These are phyloP conservation scores for Xylaria sp. DNA, from an alignment of 2,329 filamentous ascomycete species.

Conservation along the genomic window DNA sequence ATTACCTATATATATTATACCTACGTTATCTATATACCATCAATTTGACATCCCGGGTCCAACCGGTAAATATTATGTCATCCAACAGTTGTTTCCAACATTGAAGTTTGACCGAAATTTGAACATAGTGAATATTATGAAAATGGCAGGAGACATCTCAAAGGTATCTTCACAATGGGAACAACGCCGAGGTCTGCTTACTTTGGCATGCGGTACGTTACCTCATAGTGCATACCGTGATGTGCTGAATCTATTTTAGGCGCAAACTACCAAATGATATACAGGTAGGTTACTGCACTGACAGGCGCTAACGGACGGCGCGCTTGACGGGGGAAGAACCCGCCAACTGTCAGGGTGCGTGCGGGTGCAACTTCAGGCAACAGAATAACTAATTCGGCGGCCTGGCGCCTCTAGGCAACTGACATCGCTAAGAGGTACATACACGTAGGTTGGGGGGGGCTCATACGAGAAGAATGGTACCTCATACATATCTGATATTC, in stretches of 20 bases:
- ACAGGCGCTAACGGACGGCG: constrained; percentile 8
- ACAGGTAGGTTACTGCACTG: neutral
- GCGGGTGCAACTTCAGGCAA: constrained; percentile 8
- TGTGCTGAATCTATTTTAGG: constrained; percentile 10
- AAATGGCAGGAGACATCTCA: too few species aligned
- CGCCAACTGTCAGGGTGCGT: neutral
- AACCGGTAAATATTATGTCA: constrained; percentile 8
- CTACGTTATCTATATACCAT: constrained; percentile 23
- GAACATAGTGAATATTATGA: too few species aligned
- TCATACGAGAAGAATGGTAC: neutral
- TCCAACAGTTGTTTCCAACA: too few species aligned
- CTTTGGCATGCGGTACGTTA: too few species aligned
- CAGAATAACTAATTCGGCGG: constrained; percentile 13
- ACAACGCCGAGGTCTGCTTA: too few species aligned
- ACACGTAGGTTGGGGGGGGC: neutral
- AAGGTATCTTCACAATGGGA: too few species aligned
- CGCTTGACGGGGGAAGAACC: neutral
- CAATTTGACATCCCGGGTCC: constrained; percentile 20
- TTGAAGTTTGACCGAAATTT: too few species aligned
- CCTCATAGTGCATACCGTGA: too few species aligned
- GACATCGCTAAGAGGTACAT: neutral
- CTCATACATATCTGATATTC: neutral
- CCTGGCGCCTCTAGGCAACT: constrained; percentile 13
- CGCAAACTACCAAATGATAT: neutral
- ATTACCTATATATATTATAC: constrained; percentile 39